Percentiles rank a stretch among this genome's conserved stretches.
These are phyloP conservation scores for Sclerotinia sclerotiorum DNA, from an alignment of 2,329 filamentous ascomycete genomes.

Conservation along the genomic window DNA sequence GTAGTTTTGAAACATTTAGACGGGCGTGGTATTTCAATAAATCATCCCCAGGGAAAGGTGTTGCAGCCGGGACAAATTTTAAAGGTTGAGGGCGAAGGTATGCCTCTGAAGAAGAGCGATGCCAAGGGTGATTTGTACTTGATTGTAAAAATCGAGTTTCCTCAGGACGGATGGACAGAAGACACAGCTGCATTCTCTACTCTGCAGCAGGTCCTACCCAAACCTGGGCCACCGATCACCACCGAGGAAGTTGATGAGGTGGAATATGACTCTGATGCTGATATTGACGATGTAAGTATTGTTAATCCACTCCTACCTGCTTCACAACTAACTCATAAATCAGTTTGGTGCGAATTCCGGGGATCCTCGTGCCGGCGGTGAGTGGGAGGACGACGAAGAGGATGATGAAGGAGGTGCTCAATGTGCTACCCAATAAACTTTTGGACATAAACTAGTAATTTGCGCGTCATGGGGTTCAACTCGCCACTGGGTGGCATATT, in stretches of 20 bases:
- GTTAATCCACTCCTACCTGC: conserved; percentile 9
- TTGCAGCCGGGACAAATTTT: conserved; percentile 81
- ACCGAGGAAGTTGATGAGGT: conserved; percentile 79
- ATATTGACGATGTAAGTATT: conserved; percentile 70
- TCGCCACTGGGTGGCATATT: not conserved
- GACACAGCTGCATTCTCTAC: conserved; percentile 69
- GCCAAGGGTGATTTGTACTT: conserved; percentile 84
- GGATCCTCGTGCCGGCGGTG: conserved; percentile 63
- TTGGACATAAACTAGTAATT: conserved; percentile 8
- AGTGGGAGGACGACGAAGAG: conserved; percentile 71
- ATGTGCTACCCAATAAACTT: conserved; percentile 49
- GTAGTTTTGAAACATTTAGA: conserved; percentile 92
- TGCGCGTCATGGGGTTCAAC: not conserved
- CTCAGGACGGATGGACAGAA: conserved; percentile 78
- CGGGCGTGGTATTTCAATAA: conserved; percentile 81
- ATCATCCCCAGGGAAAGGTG: conserved; percentile 77
- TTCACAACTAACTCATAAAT: conserved; percentile 35
- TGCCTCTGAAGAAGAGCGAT: conserved; percentile 89
- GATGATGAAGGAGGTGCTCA: conserved; percentile 62
- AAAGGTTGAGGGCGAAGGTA: conserved; percentile 85
- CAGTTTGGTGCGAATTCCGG: conserved; percentile 72
- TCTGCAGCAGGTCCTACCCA: conserved; percentile 74
- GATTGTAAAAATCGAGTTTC: conserved; percentile 82
- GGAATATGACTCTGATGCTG: conserved; percentile 77
- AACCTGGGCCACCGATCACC: conserved; percentile 56